Evolutionary conservation across 2,329 filamentous ascomycete genomes (phyloP).

Genomic region (Penicillium sp.): DNA sequence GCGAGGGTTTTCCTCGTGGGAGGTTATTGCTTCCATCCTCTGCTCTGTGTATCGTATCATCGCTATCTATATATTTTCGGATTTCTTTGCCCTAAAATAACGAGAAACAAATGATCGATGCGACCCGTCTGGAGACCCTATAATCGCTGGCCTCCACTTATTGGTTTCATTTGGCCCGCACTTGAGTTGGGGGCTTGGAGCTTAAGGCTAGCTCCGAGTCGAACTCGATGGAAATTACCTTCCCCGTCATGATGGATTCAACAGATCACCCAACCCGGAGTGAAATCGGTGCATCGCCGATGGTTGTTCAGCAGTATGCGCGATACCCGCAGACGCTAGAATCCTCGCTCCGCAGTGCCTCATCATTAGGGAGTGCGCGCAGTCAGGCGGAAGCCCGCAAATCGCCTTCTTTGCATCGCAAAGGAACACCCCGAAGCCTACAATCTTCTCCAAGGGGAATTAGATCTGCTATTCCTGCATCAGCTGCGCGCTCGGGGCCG

Average conservation of each 20-base stretch:
- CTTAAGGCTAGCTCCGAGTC: background rate
- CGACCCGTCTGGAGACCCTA: conserved; percentile 4
- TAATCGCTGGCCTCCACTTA: conserved; percentile 8
- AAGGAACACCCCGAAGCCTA: conserved; percentile 38
- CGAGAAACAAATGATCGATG: background rate
- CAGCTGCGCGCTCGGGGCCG: conserved; percentile 32
- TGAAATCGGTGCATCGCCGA: conserved; percentile 27
- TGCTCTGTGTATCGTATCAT: background rate
- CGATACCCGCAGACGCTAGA: conserved; percentile 38
- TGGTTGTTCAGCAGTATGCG: conserved; percentile 42
- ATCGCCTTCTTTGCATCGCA: conserved; percentile 40
- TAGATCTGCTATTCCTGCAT: conserved; percentile 29
- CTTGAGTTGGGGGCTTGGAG: conserved; percentile 2
- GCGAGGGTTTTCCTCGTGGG: conserved; percentile 22
- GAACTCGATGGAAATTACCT: conserved; percentile 33
- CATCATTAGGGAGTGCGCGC: conserved; percentile 37
- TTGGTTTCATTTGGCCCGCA: conserved; percentile 3
- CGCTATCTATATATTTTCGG: background rate
- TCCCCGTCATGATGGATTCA: conserved; percentile 30
- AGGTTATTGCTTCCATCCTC: conserved; percentile 1
- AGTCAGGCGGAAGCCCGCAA: conserved; percentile 33
- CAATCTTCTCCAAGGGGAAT: conserved; percentile 40
- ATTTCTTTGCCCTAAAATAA: background rate
- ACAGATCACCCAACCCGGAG: conserved; percentile 24
- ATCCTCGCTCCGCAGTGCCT: conserved; percentile 36